These are phyloP conservation scores for Zoysia pacifica DNA, from an alignment of 176 grass and related monocot species.

Conservation along the genomic window DNA sequence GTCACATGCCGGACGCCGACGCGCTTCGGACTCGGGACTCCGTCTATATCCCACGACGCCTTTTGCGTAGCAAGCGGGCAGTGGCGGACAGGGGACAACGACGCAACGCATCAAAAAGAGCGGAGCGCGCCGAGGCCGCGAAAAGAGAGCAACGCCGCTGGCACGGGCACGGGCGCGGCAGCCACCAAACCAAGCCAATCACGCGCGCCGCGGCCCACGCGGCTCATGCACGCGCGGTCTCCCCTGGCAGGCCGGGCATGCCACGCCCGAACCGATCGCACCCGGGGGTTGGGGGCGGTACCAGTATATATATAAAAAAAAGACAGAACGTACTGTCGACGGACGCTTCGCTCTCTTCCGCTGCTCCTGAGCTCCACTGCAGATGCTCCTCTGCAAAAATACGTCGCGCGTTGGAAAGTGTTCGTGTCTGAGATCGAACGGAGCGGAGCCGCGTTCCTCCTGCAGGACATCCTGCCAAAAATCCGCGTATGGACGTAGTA, in stretches of 20 bases:
- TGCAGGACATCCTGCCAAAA: too few species aligned
- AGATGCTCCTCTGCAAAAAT: too few species aligned
- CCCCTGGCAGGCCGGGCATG: not conserved
- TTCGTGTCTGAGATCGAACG: too few species aligned
- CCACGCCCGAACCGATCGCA: too few species aligned
- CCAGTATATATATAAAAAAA: too few species aligned
- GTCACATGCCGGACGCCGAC: not conserved
- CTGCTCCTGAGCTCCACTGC: too few species aligned
- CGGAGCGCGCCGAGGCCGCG: slow-evolving; percentile 12
- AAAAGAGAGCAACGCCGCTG: not conserved
- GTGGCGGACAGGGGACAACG: slow-evolving; percentile 11
- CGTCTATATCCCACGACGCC: not conserved
- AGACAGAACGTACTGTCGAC: too few species aligned
- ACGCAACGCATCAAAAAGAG: slow-evolving; percentile 23
- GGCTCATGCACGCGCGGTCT: not conserved
- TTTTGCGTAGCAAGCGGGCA: not conserved
- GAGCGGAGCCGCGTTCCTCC: too few species aligned
- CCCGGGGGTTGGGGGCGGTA: too few species aligned
- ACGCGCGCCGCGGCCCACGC: not conserved
- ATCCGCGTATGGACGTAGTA: too few species aligned
- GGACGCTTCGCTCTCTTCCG: too few species aligned
- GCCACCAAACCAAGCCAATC: not conserved
- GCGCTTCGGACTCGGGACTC: not conserved
- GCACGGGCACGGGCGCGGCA: not conserved
- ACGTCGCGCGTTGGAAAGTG: too few species aligned